Evolutionary conservation across 768 basidiomycete genomes (phyloP), one percentile per base, ranked within the genome.

Genomic region (Boletus patriciae): DNA sequence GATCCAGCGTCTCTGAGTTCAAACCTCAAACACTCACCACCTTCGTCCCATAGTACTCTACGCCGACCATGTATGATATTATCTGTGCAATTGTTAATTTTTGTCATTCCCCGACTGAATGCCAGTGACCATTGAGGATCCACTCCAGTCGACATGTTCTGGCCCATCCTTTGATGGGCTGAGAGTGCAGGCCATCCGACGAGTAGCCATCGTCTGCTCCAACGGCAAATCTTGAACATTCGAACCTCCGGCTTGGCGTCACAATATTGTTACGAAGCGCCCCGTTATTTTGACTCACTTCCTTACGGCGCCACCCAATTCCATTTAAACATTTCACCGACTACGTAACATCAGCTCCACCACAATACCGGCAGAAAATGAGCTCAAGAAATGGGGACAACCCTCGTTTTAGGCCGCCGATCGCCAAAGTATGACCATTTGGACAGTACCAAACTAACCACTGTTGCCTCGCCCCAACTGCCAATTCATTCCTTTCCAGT

Each of bases 291-390:
- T 37, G 46, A 43, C n/a, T 50, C 57, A 12, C 33, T 44, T 40
- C 12, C 12, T 25, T 4, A 12, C 12, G 16, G 38, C 11, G 18
- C 37, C 55, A 44, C 55, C 25, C 19, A 11, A n/a, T 58, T 40
- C 31, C 44, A 37, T 25, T 51, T 11, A 23, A 36, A 18, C 29
- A 5, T 29, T 54, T 25, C 25, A 25, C 19, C 3, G 21, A 37
- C 45, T 42, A 58, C 58, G 64, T 66, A 63, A 66, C 53, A 37
- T 27, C 40, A 50, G 58, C 64, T 51, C 64, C 58, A 57, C 64
- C 44, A 36, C 34, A 34, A 11, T 9, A 7, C 13, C 51, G 44
- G 46, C 21, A 51, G 31, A 36, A 36, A 50, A 44, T 36, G 27
- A 18, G 25, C 25, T 16, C 41, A 33, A 19, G 19, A 38, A 43